Base-by-base conservation (phyloP, 2,329 filamentous ascomycete species). In the Helotiales sp. region DNA sequence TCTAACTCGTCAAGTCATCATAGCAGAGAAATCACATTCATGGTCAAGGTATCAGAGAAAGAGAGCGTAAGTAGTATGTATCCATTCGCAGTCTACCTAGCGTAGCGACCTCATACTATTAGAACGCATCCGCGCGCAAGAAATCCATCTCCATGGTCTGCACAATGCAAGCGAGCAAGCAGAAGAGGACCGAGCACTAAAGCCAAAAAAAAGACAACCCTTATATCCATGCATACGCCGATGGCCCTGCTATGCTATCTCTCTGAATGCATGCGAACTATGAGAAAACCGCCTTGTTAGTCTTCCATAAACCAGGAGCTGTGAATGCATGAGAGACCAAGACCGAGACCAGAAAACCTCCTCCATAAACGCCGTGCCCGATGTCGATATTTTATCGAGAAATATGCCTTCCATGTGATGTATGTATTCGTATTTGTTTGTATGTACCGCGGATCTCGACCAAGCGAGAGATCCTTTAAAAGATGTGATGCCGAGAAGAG, bases 171-270 rank as follows among this genome's bases (percentile, higher is more conserved):
- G 20, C 32, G 26, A 24, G 20, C 20, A 37, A n/a, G 40, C 20
- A 57, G 22, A 40, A 26, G 6, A 15, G 20, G 10, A 2, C 20
- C 10, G 20, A 24, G n/a, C 20, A 20, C 11, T 20, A 37, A 37
- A 20, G 8, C 20, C 11, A 24, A 40, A 24, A 20, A 40, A 40
- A 37, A 22, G 0, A 2, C 20, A 37, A 24, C 15, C 30, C 20
- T 24, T 32, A 34, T 34, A 37, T 57, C 54, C 54, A 37, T 57
- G 54, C n/a, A 57, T 57, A 20, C 54, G 54, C 54, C 54, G 40
- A 17, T 57, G 30, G 17, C 20, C 54, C 11, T 55, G 28, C 30
- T 34, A 13, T 55, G 52, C 28, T 34, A 20, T 55, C 32, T 20
- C 32, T 57, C 54, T 10, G 54, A 24, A 34, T 40, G 32, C 52